Base-by-base conservation (phyloP, 208 protist genomes). In the Vickermania spadyakhi region DNA sequence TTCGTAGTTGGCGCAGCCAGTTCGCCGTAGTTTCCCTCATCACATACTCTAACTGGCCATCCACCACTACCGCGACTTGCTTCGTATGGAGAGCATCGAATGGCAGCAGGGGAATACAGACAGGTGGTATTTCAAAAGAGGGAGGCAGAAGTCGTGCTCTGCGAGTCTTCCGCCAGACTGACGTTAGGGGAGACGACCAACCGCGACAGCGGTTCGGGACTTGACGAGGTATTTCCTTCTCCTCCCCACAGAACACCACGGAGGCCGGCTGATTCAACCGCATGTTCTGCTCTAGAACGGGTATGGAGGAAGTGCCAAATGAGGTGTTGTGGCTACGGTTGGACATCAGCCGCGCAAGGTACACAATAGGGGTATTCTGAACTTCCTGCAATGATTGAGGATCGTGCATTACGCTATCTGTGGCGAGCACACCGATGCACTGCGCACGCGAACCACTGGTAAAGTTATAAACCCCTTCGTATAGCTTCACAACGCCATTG, bases 181-280 rank as follows among this genome's bases (percentile, higher is more conserved):
- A 49, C n/a, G 89, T 91, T 53, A 95, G 65, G 31, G 75, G 4
- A 25, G 85, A 79, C 3, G 61, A 72, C 84, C 85, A 95, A 28
- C 89, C 89, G 31, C 89, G 89, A 57, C 85, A 93, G 21, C 89
- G 85, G 5, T 29, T 28, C 29, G 85, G 70, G 1, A 68, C 45
- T 31, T 60, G 52, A 56, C 79, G 75, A 3, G 73, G 64, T 1
- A 66, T 67, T 56, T 89, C 82, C 22, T 60, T 54, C 31, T 30
- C 57, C 57, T 83, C 68, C 1, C 85, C 85, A 59, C 83, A 86
- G 52, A 79, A 69, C 28, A 91, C 69, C 31, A 93, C 52, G n/a
- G 79, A 75, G 0, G 82, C 84, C 28, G 77, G 77, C 59, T 71
- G 70, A n/a, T 68, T 70, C 51, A 91, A 59, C 14, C 81, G 76